Evolutionary conservation across 225 moss, liverwort and hornwort species (phyloP), one percentile per base, ranked within the genome.

Genomic region (Ulota crispa): DNA sequence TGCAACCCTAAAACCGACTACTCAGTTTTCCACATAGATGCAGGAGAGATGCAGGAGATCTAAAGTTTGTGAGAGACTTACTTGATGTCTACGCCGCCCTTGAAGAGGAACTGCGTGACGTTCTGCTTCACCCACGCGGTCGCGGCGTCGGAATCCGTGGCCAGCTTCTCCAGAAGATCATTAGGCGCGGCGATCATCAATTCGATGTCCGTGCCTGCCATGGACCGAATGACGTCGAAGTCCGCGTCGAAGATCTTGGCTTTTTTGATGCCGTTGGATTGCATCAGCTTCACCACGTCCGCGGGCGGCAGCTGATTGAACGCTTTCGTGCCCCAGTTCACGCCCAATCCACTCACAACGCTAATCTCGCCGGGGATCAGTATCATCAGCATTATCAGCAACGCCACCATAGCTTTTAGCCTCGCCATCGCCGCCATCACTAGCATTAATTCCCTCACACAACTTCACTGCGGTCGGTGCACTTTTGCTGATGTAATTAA

Each of bases 141-240:
- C 3, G 93, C 96, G 24, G 96, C 93, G 28, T 67, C 76, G 15
- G 87, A 70, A 54, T 85, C 85, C 0, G 19, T 32, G 7, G 87
- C 87, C 19, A 98, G 87, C 13, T 5, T 53, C 47, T 61, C 69
- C 28, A 98, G 90, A 81, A 90, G 47, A 24, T 94, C 80, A 71
- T 98, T 98, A 0, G 98, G 98, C n/a, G 94, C 94, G 8, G 94
- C 95, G 14, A 98, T 71, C 95, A 95, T 98, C 36, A 95, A 89
- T 73, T 98, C 94, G 43, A 95, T 93, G 7, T 84, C 89, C 9
- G 88, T 69, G 9, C 94, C 87, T 8, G 87, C 88, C 78, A 98
- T 42, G 14, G 95, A 84, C 65, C 79, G 88, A 8, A 98, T 41
- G 30, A 90, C 77, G 12, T 94, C 81, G 57, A 78, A 88, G 76